Base-by-base conservation (phyloP, 1,284 basidiomycete genomes). In the Ganoderma leucocontextum region DNA sequence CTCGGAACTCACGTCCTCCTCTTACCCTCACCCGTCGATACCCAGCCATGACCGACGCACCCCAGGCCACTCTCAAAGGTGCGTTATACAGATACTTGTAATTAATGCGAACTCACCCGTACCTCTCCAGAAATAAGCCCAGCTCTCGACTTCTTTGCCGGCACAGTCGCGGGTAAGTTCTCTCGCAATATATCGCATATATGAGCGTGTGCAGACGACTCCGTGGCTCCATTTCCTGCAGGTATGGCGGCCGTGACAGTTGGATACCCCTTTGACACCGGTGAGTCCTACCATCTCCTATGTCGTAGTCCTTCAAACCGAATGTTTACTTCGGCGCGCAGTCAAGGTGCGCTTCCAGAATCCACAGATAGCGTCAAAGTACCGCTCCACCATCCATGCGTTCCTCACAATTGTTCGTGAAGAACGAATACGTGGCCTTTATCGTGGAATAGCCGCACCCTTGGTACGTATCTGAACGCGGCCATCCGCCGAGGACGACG, bases 291-390 rank as follows among this genome's bases (percentile, higher is more conserved):
- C 64, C 66, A 60, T 41, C 38, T 2, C 19, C n/a, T n/a, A n/a
- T n/a, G n/a, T n/a, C n/a, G n/a, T n/a, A n/a, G n/a, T n/a, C n/a
- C n/a, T n/a, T n/a, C n/a, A n/a, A n/a, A n/a, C n/a, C n/a, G n/a
- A n/a, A n/a, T n/a, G n/a, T n/a, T n/a, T n/a, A n/a, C n/a, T n/a
- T n/a, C n/a, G n/a, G n/a, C n/a, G n/a, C n/a, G 15, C 74, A 91
- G 92, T 93, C 70, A 94, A 94, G 82, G 91, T 92, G 15, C 87
- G 92, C 62, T 86, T 92, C 66, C 92, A 93, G 78, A 89, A 84
- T 72, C 89, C 91, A 0, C 78, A 82, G 39, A 84, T 87, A 25
- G 82, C 86, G 19, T 74, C 75, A 4, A 87, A 81, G 73, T 93
- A 93, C 74, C 81, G 79, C 33, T 90, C 89, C 5, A 91, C 89